These are phyloP conservation scores for Croton laevigatus DNA, from an alignment of 441 rosid genomes.

Conservation along the genomic window DNA sequence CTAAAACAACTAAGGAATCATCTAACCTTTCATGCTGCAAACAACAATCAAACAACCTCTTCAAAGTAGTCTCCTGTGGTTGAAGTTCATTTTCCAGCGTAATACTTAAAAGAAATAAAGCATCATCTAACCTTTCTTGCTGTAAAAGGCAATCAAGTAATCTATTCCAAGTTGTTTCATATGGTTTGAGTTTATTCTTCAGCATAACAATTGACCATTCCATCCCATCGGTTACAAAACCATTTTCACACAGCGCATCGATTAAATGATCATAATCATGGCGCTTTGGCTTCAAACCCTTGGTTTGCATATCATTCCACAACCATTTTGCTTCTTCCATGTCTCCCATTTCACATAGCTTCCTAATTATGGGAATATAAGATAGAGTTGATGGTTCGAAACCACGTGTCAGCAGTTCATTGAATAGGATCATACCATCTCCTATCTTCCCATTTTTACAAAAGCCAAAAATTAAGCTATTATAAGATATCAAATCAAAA, in stretches of 20 bases:
- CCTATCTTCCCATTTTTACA: slow-evolving; percentile 43
- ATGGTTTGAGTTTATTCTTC: slow-evolving; percentile 28
- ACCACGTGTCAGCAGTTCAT: slow-evolving; percentile 43
- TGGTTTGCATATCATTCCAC: slow-evolving; percentile 32
- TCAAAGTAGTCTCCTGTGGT: slow-evolving; percentile 27
- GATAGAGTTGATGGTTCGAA: slow-evolving; percentile 36
- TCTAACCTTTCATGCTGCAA: slow-evolving; percentile 28
- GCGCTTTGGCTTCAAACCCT: slow-evolving; percentile 31
- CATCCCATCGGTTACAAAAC: slow-evolving; percentile 28
- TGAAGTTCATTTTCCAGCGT: slow-evolving; percentile 29
- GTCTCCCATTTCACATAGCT: slow-evolving; percentile 31
- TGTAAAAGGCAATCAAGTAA: slow-evolving; percentile 22
- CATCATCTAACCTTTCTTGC: slow-evolving; percentile 34
- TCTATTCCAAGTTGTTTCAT: slow-evolving; percentile 21
- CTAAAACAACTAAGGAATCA: slow-evolving; percentile 34
- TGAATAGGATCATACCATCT: slow-evolving; percentile 33
- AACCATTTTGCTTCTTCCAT: slow-evolving; percentile 31
- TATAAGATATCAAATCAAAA: slow-evolving; percentile 43
- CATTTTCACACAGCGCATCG: slow-evolving; percentile 28
- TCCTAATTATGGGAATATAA: slow-evolving; percentile 34
- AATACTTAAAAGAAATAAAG: slow-evolving; percentile 20
- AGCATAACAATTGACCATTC: slow-evolving; percentile 34
- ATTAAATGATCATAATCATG: slow-evolving; percentile 24
- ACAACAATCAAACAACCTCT: slow-evolving; percentile 23
- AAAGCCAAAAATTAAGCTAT: slow-evolving; percentile 43